Evolutionary conservation across 257 asterid species (phyloP).

Genomic region (Salvia splendens): DNA sequence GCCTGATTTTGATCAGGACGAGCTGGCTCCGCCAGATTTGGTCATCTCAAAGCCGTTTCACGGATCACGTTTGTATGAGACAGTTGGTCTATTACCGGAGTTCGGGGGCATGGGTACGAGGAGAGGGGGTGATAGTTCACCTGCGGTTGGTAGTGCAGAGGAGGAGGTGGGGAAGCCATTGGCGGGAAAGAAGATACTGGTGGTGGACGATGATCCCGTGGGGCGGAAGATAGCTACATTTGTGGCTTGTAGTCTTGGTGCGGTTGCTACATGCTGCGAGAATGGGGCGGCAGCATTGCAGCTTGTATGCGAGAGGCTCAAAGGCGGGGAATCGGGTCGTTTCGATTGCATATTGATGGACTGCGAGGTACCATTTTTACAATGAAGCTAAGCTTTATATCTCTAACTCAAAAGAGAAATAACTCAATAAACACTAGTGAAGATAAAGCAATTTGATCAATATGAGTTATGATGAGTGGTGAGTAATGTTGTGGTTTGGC

Average conservation of each 20-base stretch:
- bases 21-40: conserved; percentile 54
- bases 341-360: conserved; percentile 81
- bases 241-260: conserved; percentile 53
- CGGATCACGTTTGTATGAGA: conserved; percentile 62
- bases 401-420: no score
- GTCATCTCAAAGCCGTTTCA: conserved; percentile 65
- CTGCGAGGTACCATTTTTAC: conserved; percentile 52
- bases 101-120: conserved; percentile 39
- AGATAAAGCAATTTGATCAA: no score
- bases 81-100: conserved; percentile 59
- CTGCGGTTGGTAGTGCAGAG: background rate
- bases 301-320: conserved; percentile 40
- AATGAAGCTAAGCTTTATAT: no score
- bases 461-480: background rate
- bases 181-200: conserved; percentile 55
- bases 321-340: conserved; percentile 29
- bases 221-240: conserved; percentile 42
- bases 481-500: background rate
- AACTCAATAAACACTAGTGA: no score
- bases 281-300: conserved; percentile 58
- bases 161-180: conserved; percentile 34
- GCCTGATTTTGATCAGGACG: conserved; percentile 38
- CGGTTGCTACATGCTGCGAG: conserved; percentile 38
- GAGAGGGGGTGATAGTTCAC: conserved; percentile 3
- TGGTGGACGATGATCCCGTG: conserved; percentile 58